Evolutionary conservation across 2,329 filamentous ascomycete genomes (phyloP), one percentile per base, ranked within the genome.

Genomic region (Ophiostoma pallidulum): DNA sequence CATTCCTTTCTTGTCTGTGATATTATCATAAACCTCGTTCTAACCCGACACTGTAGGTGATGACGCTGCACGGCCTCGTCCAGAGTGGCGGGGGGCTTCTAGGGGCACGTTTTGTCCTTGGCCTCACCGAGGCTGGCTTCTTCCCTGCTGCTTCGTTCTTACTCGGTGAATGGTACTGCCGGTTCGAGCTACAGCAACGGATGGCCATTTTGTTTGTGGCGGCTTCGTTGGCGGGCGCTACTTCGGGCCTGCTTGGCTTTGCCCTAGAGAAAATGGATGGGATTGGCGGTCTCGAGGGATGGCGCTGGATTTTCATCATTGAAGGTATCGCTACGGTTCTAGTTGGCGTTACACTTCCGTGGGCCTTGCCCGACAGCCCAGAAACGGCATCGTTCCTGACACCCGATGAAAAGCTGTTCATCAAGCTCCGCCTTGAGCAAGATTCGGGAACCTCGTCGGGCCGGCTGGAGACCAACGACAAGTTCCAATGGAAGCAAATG

Each of bases 221-320:
- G 84, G 82, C 0, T 78, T 79, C n/a, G n/a, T n/a, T n/a, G n/a
- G n/a, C n/a, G n/a, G 0, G 67, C 87, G 24, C 74, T 88, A 18
- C 82, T 80, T 1, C 82, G 82, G 4, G 83, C 84, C 1, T 87
- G 88, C 57, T 84, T 81, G 0, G 83, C 81, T 2, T 62, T 82
- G 2, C 77, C 77, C 0, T 78, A 82, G 4, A 84, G 89, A 46
- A 80, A 75, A 74, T 89, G 68, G 71, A 82, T 49, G 71, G 75
- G 2, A 63, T 63, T 0, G 64, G 63, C 8, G 82, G 80, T 1
- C 61, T 80, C 3, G 63, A 68, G 3, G 78, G 78, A 1, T 86
- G 74, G 82, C 68, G 79, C 12, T 82, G 78, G 77, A 65, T 84
- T 0, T 85, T 85, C 64, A 79, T 87, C 46, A 78, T 86, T 33